Percentiles rank a stretch among this genome's conserved stretches.
Evolutionary conservation across 202 grass and related monocot genomes (phyloP).

Genomic region (Brachypodium distachyon): DNA sequence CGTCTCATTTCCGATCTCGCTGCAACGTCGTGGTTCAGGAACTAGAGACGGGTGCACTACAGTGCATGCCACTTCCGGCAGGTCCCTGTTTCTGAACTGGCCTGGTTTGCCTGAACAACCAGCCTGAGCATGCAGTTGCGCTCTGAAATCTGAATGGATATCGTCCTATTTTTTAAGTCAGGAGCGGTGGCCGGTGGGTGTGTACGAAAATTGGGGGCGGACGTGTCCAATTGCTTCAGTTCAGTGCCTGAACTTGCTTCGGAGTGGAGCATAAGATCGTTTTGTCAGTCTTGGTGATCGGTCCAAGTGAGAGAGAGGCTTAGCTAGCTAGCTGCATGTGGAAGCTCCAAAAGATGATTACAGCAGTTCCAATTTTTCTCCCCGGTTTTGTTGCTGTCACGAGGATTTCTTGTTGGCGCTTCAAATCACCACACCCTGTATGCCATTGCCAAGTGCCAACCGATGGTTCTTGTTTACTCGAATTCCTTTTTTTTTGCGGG

Average conservation of each 20-base stretch:
- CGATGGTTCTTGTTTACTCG: background rate
- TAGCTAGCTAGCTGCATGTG: background rate
- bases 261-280: constrained; percentile 1
- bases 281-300: background rate
- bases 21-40: background rate
- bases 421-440: constrained; percentile 34
- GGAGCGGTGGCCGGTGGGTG: too few relatives aligned
- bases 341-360: background rate
- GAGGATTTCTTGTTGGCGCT: constrained; percentile 18
- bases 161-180: background rate
- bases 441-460: constrained; percentile 5
- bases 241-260: constrained; percentile 19
- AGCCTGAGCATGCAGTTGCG: too few relatives aligned
- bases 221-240: background rate
- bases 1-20: background rate
- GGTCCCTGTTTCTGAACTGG: background rate
- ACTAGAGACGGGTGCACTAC: background rate
- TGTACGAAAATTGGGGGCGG: background rate
- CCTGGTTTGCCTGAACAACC: too few relatives aligned
- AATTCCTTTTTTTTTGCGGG: too few relatives aligned
- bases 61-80: background rate
- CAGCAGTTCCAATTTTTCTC: background rate
- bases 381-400: background rate
- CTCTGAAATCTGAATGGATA: background rate
- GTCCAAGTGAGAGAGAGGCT: background rate